phyloP scores from a whole-genome alignment of 106 monocot species.

The Ottelia alismoides region DNA sequence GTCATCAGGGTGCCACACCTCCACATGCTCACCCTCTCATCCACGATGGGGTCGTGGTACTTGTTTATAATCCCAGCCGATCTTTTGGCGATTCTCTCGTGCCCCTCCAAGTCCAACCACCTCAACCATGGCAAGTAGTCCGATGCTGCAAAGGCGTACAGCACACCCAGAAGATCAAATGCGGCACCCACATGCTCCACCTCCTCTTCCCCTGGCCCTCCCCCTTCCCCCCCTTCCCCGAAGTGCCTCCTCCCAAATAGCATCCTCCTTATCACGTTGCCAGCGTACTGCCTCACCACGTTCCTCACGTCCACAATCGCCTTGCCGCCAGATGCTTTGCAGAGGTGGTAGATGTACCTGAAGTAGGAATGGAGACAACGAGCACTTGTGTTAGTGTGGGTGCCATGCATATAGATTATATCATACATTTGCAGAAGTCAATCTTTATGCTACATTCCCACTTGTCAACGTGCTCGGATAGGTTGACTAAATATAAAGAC shows the following conservation, averaged over 20 bases:
- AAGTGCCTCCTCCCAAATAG: constrained; percentile 3
- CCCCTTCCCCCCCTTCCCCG: constrained; percentile 1
- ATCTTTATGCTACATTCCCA: too few species aligned
- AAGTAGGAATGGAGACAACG: too few species aligned
- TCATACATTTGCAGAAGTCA: too few species aligned
- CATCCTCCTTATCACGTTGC: constrained; percentile 12
- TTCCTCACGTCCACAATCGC: constrained; percentile 1
- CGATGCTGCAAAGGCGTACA: constrained; percentile 5
- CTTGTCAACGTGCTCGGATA: too few species aligned
- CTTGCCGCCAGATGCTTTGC: too few species aligned
- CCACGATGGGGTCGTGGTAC: constrained; percentile 6
- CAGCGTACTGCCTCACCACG: constrained; percentile 1
- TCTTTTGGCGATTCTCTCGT: constrained; percentile 5
- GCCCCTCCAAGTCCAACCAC: constrained; percentile 8
- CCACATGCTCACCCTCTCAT: constrained; percentile 4
- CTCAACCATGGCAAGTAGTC: constrained; percentile 8
- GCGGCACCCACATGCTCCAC: constrained; percentile 6
- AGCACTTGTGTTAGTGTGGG: too few species aligned
- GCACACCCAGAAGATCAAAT: neutral
- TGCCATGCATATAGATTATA: too few species aligned
- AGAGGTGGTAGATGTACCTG: too few species aligned
- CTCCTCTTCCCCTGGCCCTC: constrained; percentile 11
- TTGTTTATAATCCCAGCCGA: constrained; percentile 3
- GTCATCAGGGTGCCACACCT: neutral
- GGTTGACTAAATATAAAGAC: too few species aligned